Conservation (phyloP, 805 yeast species). For the Starmerella bombicola region DNA sequence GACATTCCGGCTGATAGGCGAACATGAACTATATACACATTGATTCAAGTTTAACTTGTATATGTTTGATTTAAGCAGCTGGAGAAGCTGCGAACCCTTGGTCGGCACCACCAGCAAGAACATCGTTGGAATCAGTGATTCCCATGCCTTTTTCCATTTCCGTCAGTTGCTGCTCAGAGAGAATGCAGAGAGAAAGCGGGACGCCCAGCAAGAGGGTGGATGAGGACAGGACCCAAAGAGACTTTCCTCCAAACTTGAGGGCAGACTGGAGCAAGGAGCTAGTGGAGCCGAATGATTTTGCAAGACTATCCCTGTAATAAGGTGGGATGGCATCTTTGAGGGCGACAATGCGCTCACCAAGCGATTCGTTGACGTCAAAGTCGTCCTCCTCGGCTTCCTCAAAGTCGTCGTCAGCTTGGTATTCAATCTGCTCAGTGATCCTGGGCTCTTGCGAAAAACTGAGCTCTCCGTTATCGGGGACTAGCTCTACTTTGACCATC, state of each 20-base stretch:
- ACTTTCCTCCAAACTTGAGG: conserved; percentile 52
- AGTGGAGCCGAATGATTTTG: conserved; percentile 27
- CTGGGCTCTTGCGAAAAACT: conserved; percentile 30
- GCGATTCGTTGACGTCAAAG: conserved; percentile 66
- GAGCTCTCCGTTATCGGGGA: conserved; percentile 41
- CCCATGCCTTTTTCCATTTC: conserved; percentile 85
- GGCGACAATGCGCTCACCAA: conserved; percentile 79
- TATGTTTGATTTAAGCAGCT: conserved; percentile 5
- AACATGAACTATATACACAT: too few species aligned
- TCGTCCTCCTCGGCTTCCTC: conserved; percentile 51
- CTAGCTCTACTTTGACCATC: conserved; percentile 69
- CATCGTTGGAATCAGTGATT: conserved; percentile 19
- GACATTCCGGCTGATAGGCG: too few species aligned
- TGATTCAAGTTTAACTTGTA: too few species aligned
- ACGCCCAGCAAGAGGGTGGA: conserved; percentile 78
- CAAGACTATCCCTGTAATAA: conserved; percentile 50
- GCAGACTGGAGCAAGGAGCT: conserved; percentile 34
- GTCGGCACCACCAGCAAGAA: conserved; percentile 30
- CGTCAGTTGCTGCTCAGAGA: conserved; percentile 83
- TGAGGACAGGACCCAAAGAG: conserved; percentile 78
- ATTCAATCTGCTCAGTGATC: conserved; percentile 32
- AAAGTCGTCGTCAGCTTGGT: conserved; percentile 28
- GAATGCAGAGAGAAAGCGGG: conserved; percentile 78
- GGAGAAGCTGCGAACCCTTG: conserved; percentile 27
- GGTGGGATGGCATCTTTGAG: conserved; percentile 88